These are phyloP conservation scores for Ustilago nuda DNA, from an alignment of 1,284 basidiomycete species.

Conservation along the genomic window DNA sequence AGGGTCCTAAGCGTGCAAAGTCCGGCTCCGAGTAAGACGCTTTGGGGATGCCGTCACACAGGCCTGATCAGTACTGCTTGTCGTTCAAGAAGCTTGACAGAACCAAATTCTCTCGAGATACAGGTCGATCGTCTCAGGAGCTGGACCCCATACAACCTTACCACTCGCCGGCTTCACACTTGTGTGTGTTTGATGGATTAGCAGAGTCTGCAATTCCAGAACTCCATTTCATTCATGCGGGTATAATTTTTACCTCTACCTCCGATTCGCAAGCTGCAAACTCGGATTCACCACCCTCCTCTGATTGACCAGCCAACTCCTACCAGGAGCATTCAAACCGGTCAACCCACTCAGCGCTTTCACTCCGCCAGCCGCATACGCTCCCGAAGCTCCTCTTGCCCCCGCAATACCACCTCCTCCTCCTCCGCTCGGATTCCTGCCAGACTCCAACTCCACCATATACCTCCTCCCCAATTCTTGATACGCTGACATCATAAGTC, in stretches of 20 bases:
- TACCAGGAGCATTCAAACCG: conserved; percentile 32
- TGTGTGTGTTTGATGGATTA: background rate
- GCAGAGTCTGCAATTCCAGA: background rate
- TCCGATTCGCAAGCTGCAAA: conserved; percentile 33
- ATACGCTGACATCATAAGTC: conserved; percentile 53
- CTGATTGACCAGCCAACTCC: conserved; percentile 41
- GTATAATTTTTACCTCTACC: conserved; percentile 9
- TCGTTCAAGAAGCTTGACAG: too few relatives aligned
- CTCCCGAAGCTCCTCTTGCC: conserved; percentile 20
- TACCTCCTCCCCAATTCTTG: conserved; percentile 50
- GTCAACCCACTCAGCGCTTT: conserved; percentile 30
- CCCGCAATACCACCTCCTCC: conserved; percentile 7
- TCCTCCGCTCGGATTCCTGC: conserved; percentile 41
- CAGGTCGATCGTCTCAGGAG: too few relatives aligned
- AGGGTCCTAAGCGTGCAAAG: background rate
- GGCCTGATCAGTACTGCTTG: background rate
- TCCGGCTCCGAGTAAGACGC: background rate
- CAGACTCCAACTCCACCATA: conserved; percentile 50
- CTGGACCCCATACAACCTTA: too few relatives aligned
- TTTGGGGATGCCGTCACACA: background rate
- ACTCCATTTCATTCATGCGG: conserved; percentile 5
- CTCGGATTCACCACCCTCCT: conserved; percentile 36
- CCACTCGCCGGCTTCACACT: background rate
- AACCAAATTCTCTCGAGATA: too few relatives aligned
- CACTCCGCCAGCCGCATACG: conserved; percentile 38